Evolutionary conservation across 2,329 filamentous ascomycete genomes (phyloP), one percentile per base, ranked within the genome.

Genomic region (Grosmannia penicillata): DNA sequence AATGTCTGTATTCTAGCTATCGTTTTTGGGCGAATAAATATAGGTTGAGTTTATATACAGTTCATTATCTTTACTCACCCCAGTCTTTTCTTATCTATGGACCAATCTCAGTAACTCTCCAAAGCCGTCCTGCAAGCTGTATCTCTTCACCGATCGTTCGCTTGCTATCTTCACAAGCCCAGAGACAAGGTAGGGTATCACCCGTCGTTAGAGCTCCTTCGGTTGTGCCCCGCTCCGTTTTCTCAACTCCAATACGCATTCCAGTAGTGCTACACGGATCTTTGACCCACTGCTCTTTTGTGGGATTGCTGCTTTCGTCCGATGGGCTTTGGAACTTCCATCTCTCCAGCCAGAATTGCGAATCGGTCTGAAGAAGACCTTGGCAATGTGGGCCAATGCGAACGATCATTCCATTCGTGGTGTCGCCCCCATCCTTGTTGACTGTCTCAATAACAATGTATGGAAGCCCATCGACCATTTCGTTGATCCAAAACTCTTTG

Each of bases 401-500:
- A 6, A 40, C 34, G 10, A 40, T n/a, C 13, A 36, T 27, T 9
- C 38, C 36, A 8, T 23, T 19, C 14, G 23, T 13, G 7, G 31
- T 17, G 17, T 17, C 15, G 28, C 10, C 2, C 14, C 15, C 25
- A 18, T 26, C 22, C 14, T 14, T 24, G 25, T 17, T 17, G 8
- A 15, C 17, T 2, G 29, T 36, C 33, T 40, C 38, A 3, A 33
- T 33, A 13, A 35, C 33, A 27, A 40, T 32, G n/a, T 33, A 40
- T 10, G 47, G 38, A 27, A 26, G 18, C 6, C 38, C 33, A 4
- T 21, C 33, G 1, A 24, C 18, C 5, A 27, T n/a, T 24, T 32
- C 27, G 24, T 40, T 23, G 23, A 37, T 29, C 39, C 39, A 40
- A 14, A 37, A 23, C 21, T 40, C 39, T 21, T 40, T 40, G 25